Evolutionary conservation across 2,329 filamentous ascomycete genomes (phyloP).

Genomic region (Cadophora malorum): DNA sequence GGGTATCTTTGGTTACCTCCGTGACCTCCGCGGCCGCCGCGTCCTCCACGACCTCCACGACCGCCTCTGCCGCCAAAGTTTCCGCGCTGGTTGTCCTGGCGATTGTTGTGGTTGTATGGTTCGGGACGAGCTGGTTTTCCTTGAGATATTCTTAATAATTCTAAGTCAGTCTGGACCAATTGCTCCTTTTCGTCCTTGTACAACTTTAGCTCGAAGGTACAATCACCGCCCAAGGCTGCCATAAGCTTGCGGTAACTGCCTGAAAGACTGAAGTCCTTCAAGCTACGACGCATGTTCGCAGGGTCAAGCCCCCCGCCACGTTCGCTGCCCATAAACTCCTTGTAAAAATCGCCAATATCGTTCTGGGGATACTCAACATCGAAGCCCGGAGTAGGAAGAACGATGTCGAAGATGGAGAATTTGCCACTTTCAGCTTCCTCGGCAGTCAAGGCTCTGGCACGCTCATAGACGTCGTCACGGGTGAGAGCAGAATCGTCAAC

Average conservation of each 20-base stretch:
- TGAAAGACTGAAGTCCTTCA: conserved; percentile 86
- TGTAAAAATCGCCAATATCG: conserved; percentile 82
- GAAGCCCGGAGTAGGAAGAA: conserved; percentile 90
- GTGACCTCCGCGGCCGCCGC: conserved; percentile 7
- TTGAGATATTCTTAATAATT: conserved; percentile 49
- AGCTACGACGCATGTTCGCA: conserved; percentile 82
- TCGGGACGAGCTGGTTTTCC: conserved; percentile 12
- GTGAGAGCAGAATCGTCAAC: conserved; percentile 61
- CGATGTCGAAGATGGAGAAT: conserved; percentile 85
- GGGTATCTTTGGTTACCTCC: not conserved
- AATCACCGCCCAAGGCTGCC: conserved; percentile 65
- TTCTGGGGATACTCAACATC: conserved; percentile 88
- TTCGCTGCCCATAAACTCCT: conserved; percentile 81
- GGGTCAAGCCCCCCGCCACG: conserved; percentile 82
- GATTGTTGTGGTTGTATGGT: conserved; percentile 2
- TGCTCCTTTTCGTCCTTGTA: conserved; percentile 80
- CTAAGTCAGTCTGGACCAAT: conserved; percentile 86
- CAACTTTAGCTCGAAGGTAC: conserved; percentile 71
- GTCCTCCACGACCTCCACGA: conserved; percentile 14
- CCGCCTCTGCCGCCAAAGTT: conserved; percentile 16
- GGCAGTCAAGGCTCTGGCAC: conserved; percentile 75
- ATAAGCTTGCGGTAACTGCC: conserved; percentile 89
- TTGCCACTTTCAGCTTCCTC: conserved; percentile 79
- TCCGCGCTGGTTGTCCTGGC: conserved; percentile 1
- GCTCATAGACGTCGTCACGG: conserved; percentile 63